Percentiles rank a stretch among this genome's conserved stretches.
Conservation (phyloP, 208 protist species). For the Spongospora subterranea region DNA sequence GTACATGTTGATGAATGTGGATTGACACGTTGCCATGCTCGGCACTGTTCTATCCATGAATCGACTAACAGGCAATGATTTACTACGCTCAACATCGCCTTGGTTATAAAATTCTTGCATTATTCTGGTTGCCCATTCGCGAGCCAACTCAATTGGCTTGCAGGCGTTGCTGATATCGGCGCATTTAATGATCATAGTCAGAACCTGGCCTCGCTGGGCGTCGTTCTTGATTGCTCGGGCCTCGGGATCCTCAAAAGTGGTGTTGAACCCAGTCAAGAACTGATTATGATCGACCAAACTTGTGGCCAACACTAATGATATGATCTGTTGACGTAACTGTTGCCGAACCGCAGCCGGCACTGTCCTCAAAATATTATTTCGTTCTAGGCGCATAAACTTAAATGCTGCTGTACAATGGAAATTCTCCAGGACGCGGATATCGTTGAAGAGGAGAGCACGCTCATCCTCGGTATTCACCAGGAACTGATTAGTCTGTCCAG, state of each 20-base stretch:
- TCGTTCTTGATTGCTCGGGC: not conserved
- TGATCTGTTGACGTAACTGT: not conserved
- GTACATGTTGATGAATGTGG: constrained; percentile 5
- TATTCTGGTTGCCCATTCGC: not conserved
- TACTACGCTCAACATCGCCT: not conserved
- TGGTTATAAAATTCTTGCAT: not conserved
- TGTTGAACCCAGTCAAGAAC: not conserved
- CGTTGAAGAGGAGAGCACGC: not conserved
- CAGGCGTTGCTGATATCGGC: not conserved
- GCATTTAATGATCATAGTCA: constrained; percentile 7
- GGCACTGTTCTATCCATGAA: not conserved
- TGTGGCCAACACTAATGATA: not conserved
- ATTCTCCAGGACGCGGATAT: constrained; percentile 10
- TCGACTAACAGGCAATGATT: not conserved
- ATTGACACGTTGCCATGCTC: not conserved
- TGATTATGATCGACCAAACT: not conserved
- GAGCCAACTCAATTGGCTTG: not conserved
- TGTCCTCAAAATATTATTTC: not conserved
- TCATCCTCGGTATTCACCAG: constrained; percentile 2
- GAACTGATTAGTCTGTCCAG: not conserved
- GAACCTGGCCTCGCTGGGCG: not conserved
- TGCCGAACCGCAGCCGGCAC: not conserved
- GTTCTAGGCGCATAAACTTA: not conserved
- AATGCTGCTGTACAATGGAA: not conserved
- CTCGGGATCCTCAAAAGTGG: not conserved